Evolutionary conservation across 192 early-diverging fungal species (phyloP).

Genomic region (Podila verticillata): DNA sequence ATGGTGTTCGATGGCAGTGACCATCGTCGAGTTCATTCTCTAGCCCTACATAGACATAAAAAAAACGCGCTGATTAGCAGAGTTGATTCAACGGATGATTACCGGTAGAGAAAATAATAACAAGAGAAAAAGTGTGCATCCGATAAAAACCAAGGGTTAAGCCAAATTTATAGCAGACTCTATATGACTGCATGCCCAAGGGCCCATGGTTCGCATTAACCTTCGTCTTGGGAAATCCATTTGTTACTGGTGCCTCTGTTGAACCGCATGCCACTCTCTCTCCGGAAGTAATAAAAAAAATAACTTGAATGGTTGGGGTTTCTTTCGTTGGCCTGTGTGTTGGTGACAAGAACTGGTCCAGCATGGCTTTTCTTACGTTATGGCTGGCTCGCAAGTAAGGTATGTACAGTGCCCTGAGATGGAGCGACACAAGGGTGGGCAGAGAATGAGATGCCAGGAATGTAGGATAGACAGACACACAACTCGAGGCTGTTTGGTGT

Average conservation of each 20-base stretch:
- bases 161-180: not conserved
- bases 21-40: constrained; percentile 52
- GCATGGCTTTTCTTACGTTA: not conserved
- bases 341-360: not conserved
- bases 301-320: too few relatives aligned
- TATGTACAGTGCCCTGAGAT: not conserved
- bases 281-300: too few relatives aligned
- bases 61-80: not conserved
- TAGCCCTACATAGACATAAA: constrained; percentile 19
- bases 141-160: not conserved
- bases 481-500: not conserved
- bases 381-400: not conserved
- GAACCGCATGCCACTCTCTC: too few relatives aligned
- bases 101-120: not conserved
- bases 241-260: too few relatives aligned
- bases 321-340: not conserved
- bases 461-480: not conserved
- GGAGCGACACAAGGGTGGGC: not conserved
- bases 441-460: not conserved
- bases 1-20: constrained; percentile 51
- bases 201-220: too few relatives aligned
- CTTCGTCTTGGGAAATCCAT: too few relatives aligned
- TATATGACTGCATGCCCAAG: too few relatives aligned
- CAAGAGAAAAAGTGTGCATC: not conserved
- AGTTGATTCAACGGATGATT: not conserved